Evolutionary conservation across 106 monocot species (phyloP).

Genomic region (Agapanthus africanus): DNA sequence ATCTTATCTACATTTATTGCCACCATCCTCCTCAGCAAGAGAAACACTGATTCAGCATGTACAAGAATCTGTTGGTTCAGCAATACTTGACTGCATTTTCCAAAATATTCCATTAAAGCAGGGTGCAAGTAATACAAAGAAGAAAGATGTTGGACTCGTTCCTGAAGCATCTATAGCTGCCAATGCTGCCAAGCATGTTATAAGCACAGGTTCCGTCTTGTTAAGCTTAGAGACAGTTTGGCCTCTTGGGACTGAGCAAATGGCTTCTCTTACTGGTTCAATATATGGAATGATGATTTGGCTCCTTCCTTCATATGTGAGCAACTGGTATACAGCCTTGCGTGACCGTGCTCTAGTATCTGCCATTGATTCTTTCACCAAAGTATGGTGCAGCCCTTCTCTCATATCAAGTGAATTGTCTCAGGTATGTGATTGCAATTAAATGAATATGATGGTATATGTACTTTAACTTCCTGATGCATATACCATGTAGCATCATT

Average conservation of each 20-base stretch:
- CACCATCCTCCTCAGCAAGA: constrained; percentile 56
- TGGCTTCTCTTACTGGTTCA: constrained; percentile 81
- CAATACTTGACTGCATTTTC: constrained; percentile 67
- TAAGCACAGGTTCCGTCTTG: constrained; percentile 39
- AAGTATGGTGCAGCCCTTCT: constrained; percentile 85
- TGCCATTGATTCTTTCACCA: constrained; percentile 82
- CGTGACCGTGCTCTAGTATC: constrained; percentile 70
- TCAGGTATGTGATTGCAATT: constrained; percentile 44
- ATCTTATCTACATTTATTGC: constrained; percentile 53
- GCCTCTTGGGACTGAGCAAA: constrained; percentile 56
- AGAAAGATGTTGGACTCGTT: constrained; percentile 62
- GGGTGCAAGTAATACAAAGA: constrained; percentile 36
- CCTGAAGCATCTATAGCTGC: constrained; percentile 64
- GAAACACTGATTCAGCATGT: constrained; percentile 56
- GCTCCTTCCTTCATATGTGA: constrained; percentile 85
- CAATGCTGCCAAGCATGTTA: constrained; percentile 59
- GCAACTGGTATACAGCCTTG: constrained; percentile 81
- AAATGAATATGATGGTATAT: not conserved
- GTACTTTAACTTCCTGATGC: not conserved
- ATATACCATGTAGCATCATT: not conserved
- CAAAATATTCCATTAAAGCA: constrained; percentile 85
- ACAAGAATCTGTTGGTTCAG: constrained; percentile 69
- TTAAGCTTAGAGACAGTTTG: constrained; percentile 61
- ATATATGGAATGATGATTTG: constrained; percentile 90
- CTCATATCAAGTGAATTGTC: constrained; percentile 78